Conservation (phyloP, 768 basidiomycete genomes). For the Suillus hirtellus region DNA sequence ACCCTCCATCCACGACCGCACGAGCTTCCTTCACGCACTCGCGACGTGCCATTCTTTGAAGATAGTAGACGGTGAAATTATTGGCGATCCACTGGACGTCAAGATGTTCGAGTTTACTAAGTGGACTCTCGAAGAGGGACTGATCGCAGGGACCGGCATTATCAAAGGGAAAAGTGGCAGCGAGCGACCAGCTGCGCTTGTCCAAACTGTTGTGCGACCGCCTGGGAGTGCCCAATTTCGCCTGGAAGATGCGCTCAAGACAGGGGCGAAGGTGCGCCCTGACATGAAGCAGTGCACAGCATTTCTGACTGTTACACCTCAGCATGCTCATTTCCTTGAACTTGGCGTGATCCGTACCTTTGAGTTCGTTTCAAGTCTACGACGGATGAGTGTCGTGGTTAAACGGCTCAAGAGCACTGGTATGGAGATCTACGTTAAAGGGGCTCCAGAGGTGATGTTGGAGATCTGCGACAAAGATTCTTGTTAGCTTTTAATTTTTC, state of each 20-base stretch:
- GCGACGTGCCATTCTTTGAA: slow-evolving; percentile 97
- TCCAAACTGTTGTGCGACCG: slow-evolving; percentile 95
- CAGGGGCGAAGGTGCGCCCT: slow-evolving; percentile 66
- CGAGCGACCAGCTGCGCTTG: slow-evolving; percentile 80
- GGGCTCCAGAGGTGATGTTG: slow-evolving; percentile 97
- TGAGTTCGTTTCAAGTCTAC: slow-evolving; percentile 91
- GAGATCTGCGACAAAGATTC: slow-evolving; percentile 92
- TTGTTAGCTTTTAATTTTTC: slow-evolving; percentile 50
- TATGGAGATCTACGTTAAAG: slow-evolving; percentile 99
- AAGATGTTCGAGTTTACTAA: slow-evolving; percentile 98
- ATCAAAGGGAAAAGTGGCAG: slow-evolving; percentile 64
- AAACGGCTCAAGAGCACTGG: slow-evolving; percentile 90
- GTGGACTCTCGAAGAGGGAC: slow-evolving; percentile 95
- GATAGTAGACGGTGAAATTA: slow-evolving; percentile 80
- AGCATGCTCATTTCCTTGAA: slow-evolving; percentile 98
- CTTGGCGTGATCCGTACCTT: slow-evolving; percentile 94
- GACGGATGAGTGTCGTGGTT: slow-evolving; percentile 97
- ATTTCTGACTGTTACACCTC: slow-evolving; percentile 9
- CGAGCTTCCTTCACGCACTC: slow-evolving; percentile 87
- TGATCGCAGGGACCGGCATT: slow-evolving; percentile 64
- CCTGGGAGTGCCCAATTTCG: slow-evolving; percentile 90
- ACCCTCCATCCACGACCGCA: slow-evolving; percentile 68
- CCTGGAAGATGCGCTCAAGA: slow-evolving; percentile 90
- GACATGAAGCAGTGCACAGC: neutral
- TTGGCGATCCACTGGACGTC: slow-evolving; percentile 94